Conservation (phyloP, 257 asterid species). For the Haberlea rhodopensis region DNA sequence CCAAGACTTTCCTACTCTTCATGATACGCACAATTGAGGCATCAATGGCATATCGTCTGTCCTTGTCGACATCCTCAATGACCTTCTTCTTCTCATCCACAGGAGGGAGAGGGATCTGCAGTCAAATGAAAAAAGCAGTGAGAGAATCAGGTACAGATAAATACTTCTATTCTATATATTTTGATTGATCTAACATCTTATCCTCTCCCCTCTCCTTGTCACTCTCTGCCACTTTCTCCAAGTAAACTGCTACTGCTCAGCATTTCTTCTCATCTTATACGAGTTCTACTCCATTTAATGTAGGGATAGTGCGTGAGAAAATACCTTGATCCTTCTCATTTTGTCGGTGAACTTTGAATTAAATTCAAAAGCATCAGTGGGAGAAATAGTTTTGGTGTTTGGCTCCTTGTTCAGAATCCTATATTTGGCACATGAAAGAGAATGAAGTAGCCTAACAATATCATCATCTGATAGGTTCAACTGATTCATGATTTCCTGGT, state of each 20-base stretch:
- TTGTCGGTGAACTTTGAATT: constrained; percentile 91
- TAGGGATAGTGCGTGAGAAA: neutral
- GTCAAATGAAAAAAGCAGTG: constrained; percentile 23
- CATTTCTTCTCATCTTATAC: too few relatives aligned
- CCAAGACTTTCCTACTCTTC: constrained; percentile 95
- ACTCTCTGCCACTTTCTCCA: too few relatives aligned
- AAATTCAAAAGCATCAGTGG: constrained; percentile 80
- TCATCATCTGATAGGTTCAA: constrained; percentile 89
- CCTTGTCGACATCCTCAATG: constrained; percentile 97
- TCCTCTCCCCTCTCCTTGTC: too few relatives aligned
- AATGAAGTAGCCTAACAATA: constrained; percentile 88
- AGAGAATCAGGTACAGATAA: constrained; percentile 3
- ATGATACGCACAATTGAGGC: constrained; percentile 97
- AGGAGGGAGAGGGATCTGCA: constrained; percentile 94
- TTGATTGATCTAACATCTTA: too few relatives aligned
- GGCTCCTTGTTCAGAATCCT: constrained; percentile 93
- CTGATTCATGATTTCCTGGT: constrained; percentile 86
- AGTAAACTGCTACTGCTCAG: too few relatives aligned
- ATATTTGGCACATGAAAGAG: constrained; percentile 96
- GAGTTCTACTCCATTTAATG: neutral
- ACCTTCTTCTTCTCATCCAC: constrained; percentile 98
- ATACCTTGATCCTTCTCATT: constrained; percentile 96
- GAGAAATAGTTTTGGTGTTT: constrained; percentile 69
- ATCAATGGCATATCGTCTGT: constrained; percentile 93
- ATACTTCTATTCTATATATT: too few relatives aligned